These are phyloP conservation scores for Artemisia argyi DNA, from an alignment of 129 eudicot genomes.

Conservation along the genomic window DNA sequence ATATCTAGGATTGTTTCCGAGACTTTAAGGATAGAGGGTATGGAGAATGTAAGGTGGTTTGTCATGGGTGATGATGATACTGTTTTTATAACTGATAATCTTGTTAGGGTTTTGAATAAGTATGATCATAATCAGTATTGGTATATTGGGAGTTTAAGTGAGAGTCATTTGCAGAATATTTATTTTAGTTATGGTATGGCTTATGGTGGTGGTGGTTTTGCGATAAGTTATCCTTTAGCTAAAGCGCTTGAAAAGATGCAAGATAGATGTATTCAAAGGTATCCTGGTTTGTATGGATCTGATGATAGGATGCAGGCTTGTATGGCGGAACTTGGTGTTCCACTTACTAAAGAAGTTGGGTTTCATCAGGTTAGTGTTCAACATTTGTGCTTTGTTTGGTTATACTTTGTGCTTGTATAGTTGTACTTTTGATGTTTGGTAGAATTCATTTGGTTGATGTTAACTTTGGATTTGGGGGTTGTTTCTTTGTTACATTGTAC, in stretches of 20 bases:
- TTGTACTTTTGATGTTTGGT: not conserved
- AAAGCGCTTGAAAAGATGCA: constrained; percentile 83
- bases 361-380: constrained; percentile 79
- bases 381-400: constrained; percentile 5
- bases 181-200: constrained; percentile 91
- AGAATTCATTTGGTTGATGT: no score
- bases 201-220: constrained; percentile 96
- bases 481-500: no score
- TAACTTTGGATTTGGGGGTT: no score
- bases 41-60: constrained; percentile 80
- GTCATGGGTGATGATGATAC: constrained; percentile 98
- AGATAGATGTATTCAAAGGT: constrained; percentile 85
- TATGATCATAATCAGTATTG: constrained; percentile 86
- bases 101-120: constrained; percentile 74
- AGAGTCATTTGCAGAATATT: constrained; percentile 90
- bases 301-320: constrained; percentile 99
- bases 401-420: constrained; percentile 19
- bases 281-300: constrained; percentile 82
- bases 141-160: constrained; percentile 84
- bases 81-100: constrained; percentile 79
- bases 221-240: constrained; percentile 88
- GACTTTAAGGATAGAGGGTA: constrained; percentile 51
- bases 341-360: constrained; percentile 91
- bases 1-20: constrained; percentile 84
- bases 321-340: constrained; percentile 99